Percentiles rank a stretch among this genome's conserved stretches.
These are phyloP conservation scores for Suaeda aralocaspica DNA, from an alignment of 148 eudicot genomes.

Conservation along the genomic window DNA sequence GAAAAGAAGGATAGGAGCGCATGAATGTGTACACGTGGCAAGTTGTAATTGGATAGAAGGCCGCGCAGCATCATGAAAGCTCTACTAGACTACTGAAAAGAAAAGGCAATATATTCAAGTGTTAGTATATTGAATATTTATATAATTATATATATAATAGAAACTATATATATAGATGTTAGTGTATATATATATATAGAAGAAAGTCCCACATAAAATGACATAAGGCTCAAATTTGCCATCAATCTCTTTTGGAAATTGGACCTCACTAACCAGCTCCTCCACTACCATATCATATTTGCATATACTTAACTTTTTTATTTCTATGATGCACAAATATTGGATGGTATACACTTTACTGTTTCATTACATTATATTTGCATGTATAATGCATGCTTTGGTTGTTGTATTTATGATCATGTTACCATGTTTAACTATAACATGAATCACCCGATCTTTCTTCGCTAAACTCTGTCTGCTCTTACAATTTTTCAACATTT, in stretches of 20 bases:
- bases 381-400: background rate
- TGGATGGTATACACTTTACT: background rate
- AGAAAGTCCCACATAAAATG: constrained; percentile 22
- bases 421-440: background rate
- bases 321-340: background rate
- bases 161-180: too few species aligned
- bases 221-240: constrained; percentile 13
- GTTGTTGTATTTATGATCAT: background rate
- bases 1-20: constrained; percentile 24
- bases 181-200: too few species aligned
- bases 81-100: background rate
- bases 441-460: too few species aligned
- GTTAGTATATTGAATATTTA: background rate
- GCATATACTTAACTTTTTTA: background rate
- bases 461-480: too few species aligned
- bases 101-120: background rate
- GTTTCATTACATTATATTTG: background rate
- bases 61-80: constrained; percentile 46
- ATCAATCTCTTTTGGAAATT: constrained; percentile 75
- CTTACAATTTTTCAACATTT: too few species aligned
- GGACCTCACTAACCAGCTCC: constrained; percentile 49
- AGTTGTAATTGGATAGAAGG: constrained; percentile 15
- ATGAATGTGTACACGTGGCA: constrained; percentile 30
- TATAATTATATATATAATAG: too few species aligned
- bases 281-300: constrained; percentile 26